Evolutionary conservation across 371 early-diverging fungal species (phyloP), one percentile per base, ranked within the genome.

Genomic region (Haplosporangium sp.): DNA sequence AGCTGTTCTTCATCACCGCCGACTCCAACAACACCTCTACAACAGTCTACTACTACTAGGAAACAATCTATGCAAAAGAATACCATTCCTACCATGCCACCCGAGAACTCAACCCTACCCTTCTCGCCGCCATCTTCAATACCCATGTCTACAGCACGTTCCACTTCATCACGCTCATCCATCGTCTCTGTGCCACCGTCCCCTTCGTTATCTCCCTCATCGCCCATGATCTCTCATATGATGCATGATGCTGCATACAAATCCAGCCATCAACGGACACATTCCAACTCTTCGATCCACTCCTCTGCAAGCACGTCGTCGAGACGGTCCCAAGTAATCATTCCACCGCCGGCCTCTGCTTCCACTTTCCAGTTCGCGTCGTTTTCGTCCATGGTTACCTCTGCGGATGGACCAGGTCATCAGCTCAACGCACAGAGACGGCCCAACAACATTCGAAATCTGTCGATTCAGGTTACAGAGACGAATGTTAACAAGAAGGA

Each of bases 291-390:
- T 6, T 73, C 74, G 2, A 52, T 65, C 23, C 73, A 73, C 11
- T 73, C 73, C 16, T 48, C 55, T 12, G 45, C 62, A n/a, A 73
- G 73, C 23, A 38, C 74, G 3, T 65, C 69, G 6, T 71, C 67
- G 5, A 57, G 67, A 41, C 67, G 67, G 0, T 76, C 77, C 0
- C 67, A 70, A 38, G 62, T 76, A 43, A 76, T 76, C 20, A 76
- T 76, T 52, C 77, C 77, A 18, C 75, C 75, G 6, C 76, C 76
- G 29, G 53, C 64, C 7, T 62, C 62, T 6, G 36, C 57, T 1
- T 41, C 71, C 8, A 63, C 71, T 5, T 50, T 76, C 21, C 77
- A 76, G 46, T 76, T 71, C 60, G 67, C 71, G 14, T 76, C 77
- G 8, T 76, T 76, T 51, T 66, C 77, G 9, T 76, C 77, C 37